phyloP scores from a whole-genome alignment of 176 grass and related monocot genomes.

The Triticum dicoccoides region DNA sequence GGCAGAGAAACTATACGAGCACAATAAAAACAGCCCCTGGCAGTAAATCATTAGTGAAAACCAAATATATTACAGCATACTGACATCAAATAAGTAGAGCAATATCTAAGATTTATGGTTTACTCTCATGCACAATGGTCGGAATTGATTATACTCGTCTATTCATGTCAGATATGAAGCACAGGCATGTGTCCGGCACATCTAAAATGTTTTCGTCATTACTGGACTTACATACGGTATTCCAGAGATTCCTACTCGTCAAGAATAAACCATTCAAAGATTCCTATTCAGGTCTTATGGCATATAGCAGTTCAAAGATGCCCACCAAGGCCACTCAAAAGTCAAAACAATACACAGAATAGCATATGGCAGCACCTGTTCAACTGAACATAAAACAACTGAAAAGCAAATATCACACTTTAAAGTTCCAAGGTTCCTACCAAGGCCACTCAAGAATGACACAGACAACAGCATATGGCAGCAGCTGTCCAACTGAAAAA shows the following conservation, averaged over 20 bases:
- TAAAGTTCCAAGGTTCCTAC: not conserved
- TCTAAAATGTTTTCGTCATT: not conserved
- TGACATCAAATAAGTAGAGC: not conserved
- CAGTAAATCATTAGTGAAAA: constrained; percentile 97
- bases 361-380: not conserved
- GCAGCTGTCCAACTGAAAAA: not conserved
- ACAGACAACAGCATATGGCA: not conserved
- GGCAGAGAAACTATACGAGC: constrained; percentile 69
- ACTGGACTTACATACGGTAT: not conserved
- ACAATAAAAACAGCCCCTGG: constrained; percentile 95
- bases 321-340: not conserved
- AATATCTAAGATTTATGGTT: constrained; percentile 5
- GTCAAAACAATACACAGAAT: not conserved
- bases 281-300: not conserved
- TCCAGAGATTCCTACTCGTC: not conserved
- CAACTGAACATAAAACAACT: constrained; percentile 11
- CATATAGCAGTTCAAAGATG: not conserved
- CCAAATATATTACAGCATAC: constrained; percentile 59
- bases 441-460: not conserved
- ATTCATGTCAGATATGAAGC: not conserved
- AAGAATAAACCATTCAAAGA: not conserved
- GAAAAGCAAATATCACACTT: not conserved
- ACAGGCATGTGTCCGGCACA: not conserved
- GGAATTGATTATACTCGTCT: not conserved
- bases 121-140: not conserved